These are phyloP conservation scores for Sporothrix globosa DNA, from an alignment of 2,329 filamentous ascomycete species.

Conservation along the genomic window DNA sequence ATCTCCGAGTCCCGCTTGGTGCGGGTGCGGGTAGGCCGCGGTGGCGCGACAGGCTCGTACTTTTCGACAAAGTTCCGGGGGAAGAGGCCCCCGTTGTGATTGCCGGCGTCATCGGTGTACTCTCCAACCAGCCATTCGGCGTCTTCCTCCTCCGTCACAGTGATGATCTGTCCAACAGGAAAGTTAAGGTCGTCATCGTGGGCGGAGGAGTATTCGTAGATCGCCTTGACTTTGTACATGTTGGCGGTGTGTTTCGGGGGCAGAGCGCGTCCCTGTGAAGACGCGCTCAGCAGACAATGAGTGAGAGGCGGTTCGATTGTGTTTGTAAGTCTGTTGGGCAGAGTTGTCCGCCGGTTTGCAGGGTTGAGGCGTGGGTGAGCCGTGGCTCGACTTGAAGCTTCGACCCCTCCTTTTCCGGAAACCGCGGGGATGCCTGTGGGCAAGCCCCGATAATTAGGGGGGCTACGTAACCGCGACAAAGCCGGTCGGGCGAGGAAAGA, in stretches of 20 bases:
- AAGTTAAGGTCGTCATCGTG: conserved; percentile 97
- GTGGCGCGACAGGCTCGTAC: conserved; percentile 88
- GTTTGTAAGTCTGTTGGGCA: neutral
- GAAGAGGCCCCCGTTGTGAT: conserved; percentile 82
- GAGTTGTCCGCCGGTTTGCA: neutral
- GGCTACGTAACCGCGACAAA: conserved; percentile 22
- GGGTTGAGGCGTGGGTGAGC: conserved; percentile 7
- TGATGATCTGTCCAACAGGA: conserved; percentile 82
- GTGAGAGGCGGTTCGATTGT: neutral
- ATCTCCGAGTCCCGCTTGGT: conserved; percentile 63
- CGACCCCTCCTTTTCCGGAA: conserved; percentile 37
- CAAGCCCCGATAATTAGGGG: conserved; percentile 18
- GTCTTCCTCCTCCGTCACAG: conserved; percentile 89
- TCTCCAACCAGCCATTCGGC: conserved; percentile 92
- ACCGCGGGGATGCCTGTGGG: conserved; percentile 34
- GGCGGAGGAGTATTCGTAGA: conserved; percentile 90
- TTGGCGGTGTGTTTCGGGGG: conserved; percentile 33
- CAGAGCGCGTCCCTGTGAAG: conserved; percentile 3
- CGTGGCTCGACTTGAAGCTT: conserved; percentile 34
- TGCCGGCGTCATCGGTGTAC: conserved; percentile 75
- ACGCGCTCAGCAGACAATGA: neutral
- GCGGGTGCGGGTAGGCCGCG: conserved; percentile 76
- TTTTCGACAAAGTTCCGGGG: conserved; percentile 97
- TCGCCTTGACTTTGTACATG: conserved; percentile 95
- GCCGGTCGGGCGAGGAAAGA: conserved; percentile 15